phyloP scores from a whole-genome alignment of 305 asterid species.

The Fraxinus latifolia region DNA sequence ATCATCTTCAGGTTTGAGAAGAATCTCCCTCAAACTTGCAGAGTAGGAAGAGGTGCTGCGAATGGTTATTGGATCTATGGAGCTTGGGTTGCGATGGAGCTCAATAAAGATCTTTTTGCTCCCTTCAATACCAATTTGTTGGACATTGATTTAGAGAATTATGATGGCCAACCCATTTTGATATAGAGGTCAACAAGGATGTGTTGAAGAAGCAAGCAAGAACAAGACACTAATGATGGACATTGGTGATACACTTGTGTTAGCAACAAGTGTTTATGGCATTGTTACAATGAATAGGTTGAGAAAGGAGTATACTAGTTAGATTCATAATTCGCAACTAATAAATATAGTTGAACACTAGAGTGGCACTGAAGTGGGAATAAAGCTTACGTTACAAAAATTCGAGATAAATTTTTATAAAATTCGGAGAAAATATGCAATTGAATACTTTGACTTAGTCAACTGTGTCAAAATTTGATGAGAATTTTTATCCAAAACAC shows the following conservation, averaged over 20 bases:
- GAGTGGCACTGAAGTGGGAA: neutral
- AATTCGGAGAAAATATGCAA: neutral
- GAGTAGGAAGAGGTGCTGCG: neutral
- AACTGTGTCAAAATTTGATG: neutral
- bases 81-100: neutral
- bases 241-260: neutral
- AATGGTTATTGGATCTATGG: neutral
- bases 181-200: neutral
- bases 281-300: neutral
- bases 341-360: neutral
- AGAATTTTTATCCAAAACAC: neutral
- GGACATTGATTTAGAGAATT: neutral
- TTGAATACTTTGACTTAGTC: neutral
- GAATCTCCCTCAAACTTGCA: neutral
- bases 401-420: neutral
- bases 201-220: neutral
- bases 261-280: neutral
- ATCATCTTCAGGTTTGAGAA: neutral
- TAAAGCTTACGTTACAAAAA: neutral
- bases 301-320: neutral
- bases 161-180: neutral
- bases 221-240: neutral
- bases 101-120: neutral
- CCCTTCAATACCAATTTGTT: neutral
- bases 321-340: neutral